Base-by-base conservation (phyloP, 2,329 filamentous ascomycete genomes). In the Chrysosphaeria jannelii region DNA sequence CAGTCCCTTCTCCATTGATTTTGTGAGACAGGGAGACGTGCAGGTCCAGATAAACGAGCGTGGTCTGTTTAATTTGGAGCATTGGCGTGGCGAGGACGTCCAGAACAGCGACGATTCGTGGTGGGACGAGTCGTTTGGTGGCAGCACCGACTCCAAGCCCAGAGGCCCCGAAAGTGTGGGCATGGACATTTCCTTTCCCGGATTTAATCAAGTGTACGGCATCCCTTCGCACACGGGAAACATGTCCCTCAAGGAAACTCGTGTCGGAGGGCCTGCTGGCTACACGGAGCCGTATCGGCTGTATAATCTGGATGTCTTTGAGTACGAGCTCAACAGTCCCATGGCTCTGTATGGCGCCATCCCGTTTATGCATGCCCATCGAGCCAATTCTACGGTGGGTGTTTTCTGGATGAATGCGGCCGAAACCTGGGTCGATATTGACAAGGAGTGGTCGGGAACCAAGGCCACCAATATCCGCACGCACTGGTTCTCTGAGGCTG, bases 261-360 rank as follows among this genome's bases (percentile, higher is more conserved):
- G 76, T 25, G n/a, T n/a, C n/a, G 85, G 81, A 24, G 78, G 78
- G 13, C 61, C 76, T 11, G 76, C 72, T 29, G 74, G 76, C 35
- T 76, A 85, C 43, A 53, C 57, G 7, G 75, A 97, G 30, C 85
- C 85, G 1, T 97, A 97, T 47, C 63, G 85, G 18, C 47, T 97
- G 43, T 91, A 91, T 50, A 97, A 97, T 43, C 60, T 75, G 15
- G 85, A 97, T 41, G 85, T 97, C 8, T 97, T 97, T 35, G 85
- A 97, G 47, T 97, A 97, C 42, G 68, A 90, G 35, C 58, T 91
- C 35, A 74, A 93, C 44, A 93, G 78, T 43, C 79, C 85, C 1
- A 97, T 97, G 85, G 93, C 85, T 1, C 56, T 97, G 2, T 97
- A 97, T 38, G 85, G 85, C n/a, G 53, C 78, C 6, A 93, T 97